Conservation (phyloP, 1,284 basidiomycete species). For the Farysia itapuensis region DNA sequence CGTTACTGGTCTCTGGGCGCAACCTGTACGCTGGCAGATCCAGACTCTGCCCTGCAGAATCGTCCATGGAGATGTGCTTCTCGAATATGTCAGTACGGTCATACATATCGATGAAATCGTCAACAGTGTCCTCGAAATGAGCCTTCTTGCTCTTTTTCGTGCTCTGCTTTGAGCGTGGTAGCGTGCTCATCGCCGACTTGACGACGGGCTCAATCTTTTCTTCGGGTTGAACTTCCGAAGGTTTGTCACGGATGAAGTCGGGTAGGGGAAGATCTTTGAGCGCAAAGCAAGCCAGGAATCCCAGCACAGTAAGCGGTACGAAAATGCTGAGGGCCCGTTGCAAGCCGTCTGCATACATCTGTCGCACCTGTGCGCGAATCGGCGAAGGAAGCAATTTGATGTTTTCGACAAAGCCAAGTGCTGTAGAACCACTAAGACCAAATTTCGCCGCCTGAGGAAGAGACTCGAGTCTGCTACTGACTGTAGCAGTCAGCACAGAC, state of each 20-base stretch:
- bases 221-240: no score
- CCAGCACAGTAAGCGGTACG: conserved; percentile 27
- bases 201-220: no score
- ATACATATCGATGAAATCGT: no score
- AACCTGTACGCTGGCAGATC: no score
- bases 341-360: conserved; percentile 34
- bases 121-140: no score
- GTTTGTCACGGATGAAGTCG: conserved; percentile 19
- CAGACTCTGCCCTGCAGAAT: no score
- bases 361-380: conserved; percentile 14
- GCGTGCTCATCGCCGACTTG: no score
- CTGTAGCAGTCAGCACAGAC: conserved; percentile 29
- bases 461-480: conserved; percentile 10
- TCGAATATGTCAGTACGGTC: no score
- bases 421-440: conserved; percentile 31
- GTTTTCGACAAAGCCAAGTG: conserved; percentile 30
- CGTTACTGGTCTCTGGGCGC: no score
- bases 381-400: conserved; percentile 23
- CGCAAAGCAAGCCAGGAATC: conserved; percentile 28
- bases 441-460: conserved; percentile 21
- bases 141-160: no score
- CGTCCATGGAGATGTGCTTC: no score
- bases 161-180: no score
- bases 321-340: conserved; percentile 27
- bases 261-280: conserved; percentile 42